Conservation (phyloP, 306 rosid genomes). For the Hippophae rhamnoides region DNA sequence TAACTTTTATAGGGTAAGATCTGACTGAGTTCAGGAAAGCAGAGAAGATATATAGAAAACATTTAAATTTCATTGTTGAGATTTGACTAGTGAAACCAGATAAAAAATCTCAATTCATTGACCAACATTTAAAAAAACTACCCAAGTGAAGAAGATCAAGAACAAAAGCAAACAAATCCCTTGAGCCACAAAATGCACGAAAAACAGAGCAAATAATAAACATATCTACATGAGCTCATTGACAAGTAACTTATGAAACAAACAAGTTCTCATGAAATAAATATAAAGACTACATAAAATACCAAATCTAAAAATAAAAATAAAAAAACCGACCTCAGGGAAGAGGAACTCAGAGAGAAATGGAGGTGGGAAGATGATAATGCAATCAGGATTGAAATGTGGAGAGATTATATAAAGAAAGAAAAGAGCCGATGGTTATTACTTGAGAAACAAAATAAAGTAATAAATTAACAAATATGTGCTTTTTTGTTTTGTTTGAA, state of each 20-base stretch:
- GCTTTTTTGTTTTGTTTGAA: slow-evolving; percentile 17
- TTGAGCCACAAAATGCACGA: slow-evolving; percentile 26
- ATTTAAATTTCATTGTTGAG: slow-evolving; percentile 3
- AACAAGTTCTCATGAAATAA: too few relatives aligned
- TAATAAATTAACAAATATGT: neutral
- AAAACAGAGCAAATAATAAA: slow-evolving; percentile 19
- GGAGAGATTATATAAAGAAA: slow-evolving; percentile 45
- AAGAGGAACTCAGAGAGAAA: slow-evolving; percentile 56
- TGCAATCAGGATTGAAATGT: slow-evolving; percentile 24
- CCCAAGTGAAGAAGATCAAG: slow-evolving; percentile 17
- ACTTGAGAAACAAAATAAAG: slow-evolving; percentile 10
- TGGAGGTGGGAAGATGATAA: slow-evolving; percentile 26
- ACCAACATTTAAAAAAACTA: slow-evolving; percentile 20
- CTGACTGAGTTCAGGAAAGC: neutral
- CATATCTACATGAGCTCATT: slow-evolving; percentile 46
- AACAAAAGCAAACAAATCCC: slow-evolving; percentile 15
- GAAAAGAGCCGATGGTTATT: slow-evolving; percentile 15
- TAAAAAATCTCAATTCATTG: neutral
- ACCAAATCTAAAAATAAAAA: neutral
- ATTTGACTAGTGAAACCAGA: neutral
- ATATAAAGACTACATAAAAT: neutral
- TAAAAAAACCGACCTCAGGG: slow-evolving; percentile 39
- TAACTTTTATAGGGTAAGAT: neutral
- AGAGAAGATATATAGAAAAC: slow-evolving; percentile 23
- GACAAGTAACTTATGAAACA: slow-evolving; percentile 1